Conservation (phyloP, 2,329 filamentous ascomycete species). For the Diaporthe sp. region DNA sequence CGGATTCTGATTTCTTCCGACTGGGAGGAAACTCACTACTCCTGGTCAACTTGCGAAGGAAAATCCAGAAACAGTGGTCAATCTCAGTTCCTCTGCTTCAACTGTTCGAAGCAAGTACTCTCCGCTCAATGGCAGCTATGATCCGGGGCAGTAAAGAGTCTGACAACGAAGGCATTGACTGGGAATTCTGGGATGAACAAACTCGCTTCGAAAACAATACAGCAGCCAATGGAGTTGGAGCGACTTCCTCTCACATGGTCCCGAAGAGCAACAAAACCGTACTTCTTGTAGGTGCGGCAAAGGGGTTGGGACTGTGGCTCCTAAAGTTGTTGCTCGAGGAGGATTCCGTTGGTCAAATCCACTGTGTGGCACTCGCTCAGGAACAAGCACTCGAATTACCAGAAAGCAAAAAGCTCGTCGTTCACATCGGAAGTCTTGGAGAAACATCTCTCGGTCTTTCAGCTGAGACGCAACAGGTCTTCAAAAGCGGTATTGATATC, state of each 20-base stretch:
- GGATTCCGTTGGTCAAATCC: neutral
- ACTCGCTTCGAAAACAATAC: neutral
- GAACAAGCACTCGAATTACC: neutral
- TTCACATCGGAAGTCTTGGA: neutral
- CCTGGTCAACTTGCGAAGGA: slow-evolving; percentile 48
- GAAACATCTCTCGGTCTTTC: neutral
- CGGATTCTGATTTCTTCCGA: slow-evolving; percentile 50
- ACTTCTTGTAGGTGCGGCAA: neutral
- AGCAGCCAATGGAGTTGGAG: neutral
- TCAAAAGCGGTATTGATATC: neutral
- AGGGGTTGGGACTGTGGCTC: neutral
- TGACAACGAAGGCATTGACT: slow-evolving; percentile 8
- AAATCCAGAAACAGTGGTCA: slow-evolving; percentile 48
- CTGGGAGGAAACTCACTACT: slow-evolving; percentile 54
- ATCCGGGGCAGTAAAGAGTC: slow-evolving; percentile 37
- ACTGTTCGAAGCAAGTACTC: slow-evolving; percentile 41
- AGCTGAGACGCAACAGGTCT: neutral
- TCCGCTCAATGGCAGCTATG: slow-evolving; percentile 49
- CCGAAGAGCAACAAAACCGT: neutral
- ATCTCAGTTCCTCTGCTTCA: neutral
- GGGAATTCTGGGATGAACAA: slow-evolving; percentile 38
- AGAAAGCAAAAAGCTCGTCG: neutral
- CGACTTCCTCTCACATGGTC: neutral
- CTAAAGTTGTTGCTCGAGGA: neutral
- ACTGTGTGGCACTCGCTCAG: neutral